Conservation (phyloP, 345 rosid species). For the Lepidium aucheri region DNA sequence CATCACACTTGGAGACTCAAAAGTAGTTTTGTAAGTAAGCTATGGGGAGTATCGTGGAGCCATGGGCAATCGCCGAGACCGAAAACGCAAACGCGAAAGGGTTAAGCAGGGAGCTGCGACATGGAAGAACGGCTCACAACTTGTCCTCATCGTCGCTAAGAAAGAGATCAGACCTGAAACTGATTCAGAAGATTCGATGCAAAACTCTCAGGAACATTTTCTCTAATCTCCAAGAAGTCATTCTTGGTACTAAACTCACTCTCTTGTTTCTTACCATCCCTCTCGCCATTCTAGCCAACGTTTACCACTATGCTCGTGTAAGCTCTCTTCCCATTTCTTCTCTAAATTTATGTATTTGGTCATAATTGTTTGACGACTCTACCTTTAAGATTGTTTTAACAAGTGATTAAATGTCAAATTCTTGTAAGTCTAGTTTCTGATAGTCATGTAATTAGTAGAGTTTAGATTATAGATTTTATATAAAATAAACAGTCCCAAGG, state of each 20-base stretch:
- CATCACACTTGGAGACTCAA: not conserved
- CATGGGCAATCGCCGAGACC: conserved; percentile 48
- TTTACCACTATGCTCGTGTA: conserved; percentile 52
- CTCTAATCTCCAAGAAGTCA: conserved; percentile 72
- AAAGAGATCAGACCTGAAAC: conserved; percentile 60
- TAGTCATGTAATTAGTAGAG: too few relatives aligned
- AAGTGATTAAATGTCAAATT: too few relatives aligned
- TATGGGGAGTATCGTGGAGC: conserved; percentile 30
- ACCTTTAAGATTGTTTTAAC: too few relatives aligned
- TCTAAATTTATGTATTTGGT: not conserved
- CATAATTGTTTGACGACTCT: not conserved
- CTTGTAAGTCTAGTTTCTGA: too few relatives aligned
- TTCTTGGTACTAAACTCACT: conserved; percentile 76
- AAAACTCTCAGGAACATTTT: conserved; percentile 37
- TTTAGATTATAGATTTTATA: too few relatives aligned
- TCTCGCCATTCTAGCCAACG: conserved; percentile 53
- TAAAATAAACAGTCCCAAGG: too few relatives aligned
- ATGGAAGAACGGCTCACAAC: conserved; percentile 74
- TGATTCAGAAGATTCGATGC: conserved; percentile 50
- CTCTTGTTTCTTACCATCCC: conserved; percentile 77
- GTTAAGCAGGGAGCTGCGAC: conserved; percentile 47
- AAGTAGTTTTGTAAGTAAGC: not conserved
- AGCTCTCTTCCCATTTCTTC: conserved; percentile 8
- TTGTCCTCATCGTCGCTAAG: conserved; percentile 77
- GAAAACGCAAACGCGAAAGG: conserved; percentile 41